Base-by-base conservation (phyloP, 352 stramenopile genomes). In the Globisporangium alternatum region DNA sequence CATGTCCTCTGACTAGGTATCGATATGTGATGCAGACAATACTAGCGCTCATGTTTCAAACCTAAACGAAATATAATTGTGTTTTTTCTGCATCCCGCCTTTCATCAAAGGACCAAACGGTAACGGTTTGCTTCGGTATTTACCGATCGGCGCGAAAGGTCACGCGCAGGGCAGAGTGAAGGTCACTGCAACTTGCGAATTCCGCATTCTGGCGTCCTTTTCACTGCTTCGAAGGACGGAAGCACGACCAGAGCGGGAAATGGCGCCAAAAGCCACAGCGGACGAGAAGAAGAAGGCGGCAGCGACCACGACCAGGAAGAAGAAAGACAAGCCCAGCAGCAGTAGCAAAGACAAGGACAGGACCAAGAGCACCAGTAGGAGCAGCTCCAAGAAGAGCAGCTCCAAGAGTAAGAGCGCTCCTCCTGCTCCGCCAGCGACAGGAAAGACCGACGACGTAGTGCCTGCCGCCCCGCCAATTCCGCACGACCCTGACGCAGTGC, bases 401-500 rank as follows among this genome's bases (percentile, higher is more conserved):
- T 72, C 64, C 28, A 64, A 73, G 35, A 53, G 44, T 33, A 74
- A 72, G 31, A 49, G 39, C 15, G 61, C 7, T 66, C 47, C 45
- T 54, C 64, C 12, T 41, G 10, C 35, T 68, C 70, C 28, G 5
- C 35, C 51, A 60, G 13, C 31, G 43, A 19, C 53, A 41, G 39
- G 25, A 8, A 51, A 62, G 17, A 21, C 33, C 33, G 45, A 28
- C 2, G 37, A 35, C 9, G 41, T 44, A 43, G 4, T 43, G 0
- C 5, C 45, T 57, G 30, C 49, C 6, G 2, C 3, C 8, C 9
- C 21, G 4, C 28, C 60, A 2, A 1, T 60, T 6, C n/a, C 56
- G 19, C 57, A 75, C 9, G 78, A 93, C 48, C 74, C 83, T 0
- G 83, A 95, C 43, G 86, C 86, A 9, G 81, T 93, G 56, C 86